Evolutionary conservation across 2,329 filamentous ascomycete species (phyloP), one percentile per base, ranked within the genome.

Genomic region (Paracoccidioides lutzii): DNA sequence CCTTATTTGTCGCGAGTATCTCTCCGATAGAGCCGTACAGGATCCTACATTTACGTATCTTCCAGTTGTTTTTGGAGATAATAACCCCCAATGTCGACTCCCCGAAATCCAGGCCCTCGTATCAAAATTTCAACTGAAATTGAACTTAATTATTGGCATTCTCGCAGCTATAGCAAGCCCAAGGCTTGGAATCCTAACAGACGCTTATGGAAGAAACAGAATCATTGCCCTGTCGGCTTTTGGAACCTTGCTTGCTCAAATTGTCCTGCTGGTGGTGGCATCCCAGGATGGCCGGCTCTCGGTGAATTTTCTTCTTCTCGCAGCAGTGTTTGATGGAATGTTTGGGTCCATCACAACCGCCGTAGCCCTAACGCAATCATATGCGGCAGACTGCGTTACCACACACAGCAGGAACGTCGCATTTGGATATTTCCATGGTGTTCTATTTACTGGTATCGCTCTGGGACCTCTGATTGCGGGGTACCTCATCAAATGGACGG

Each of bases 361-460:
- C 33, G 86, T 86, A 75, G 83, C 85, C 48, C 74, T 95, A 57
- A 84, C 82, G 28, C 85, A 94, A 68, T 89, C 91, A 0, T 98
- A 97, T 69, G 85, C 87, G 10, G 84, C 88, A 43, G 93, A 98
- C 69, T 95, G 89, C 70, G 91, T 90, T 0, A 76, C 86, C 3
- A 87, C 90, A 0, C 85, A 87, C 35, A 82, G 81, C 64, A 83
- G 93, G 22, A 87, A 85, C 58, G 86, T 95, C 6, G 82, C 84
- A 4, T 93, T 97, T 68, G 90, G 89, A 5, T 91, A 90, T 67
- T 85, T 97, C 63, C 88, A 97, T 64, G 90, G 88, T 9, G 90
- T 85, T 62, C 76, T 98, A 7, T 97, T 95, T 69, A 79, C 81
- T 1, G 93, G 93, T n/a, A 81, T 97, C 48, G 91, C 93, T 0